Conservation (phyloP, 495 filamentous ascomycete species). For the Penicillium waksmanii region DNA sequence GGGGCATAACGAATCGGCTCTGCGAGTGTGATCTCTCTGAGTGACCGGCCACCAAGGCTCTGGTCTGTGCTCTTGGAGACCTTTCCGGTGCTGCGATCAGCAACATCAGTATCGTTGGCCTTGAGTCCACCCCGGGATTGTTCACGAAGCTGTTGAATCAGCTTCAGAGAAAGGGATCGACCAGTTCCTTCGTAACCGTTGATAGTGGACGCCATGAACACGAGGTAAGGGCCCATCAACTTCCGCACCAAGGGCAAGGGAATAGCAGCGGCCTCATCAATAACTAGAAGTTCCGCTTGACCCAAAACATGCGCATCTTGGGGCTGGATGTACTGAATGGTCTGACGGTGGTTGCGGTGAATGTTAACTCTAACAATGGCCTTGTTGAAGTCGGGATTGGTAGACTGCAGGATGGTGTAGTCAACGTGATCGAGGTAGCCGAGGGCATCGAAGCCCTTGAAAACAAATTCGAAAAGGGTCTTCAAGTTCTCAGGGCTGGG, state of each 20-base stretch:
- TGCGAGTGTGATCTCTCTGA: conserved; percentile 87
- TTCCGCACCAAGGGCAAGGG: conserved; percentile 90
- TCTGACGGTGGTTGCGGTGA: conserved; percentile 93
- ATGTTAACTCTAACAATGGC: conserved; percentile 97
- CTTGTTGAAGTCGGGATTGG: conserved; percentile 98
- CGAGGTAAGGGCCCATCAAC: conserved; percentile 95
- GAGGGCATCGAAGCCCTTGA: conserved; percentile 96
- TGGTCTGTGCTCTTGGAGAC: conserved; percentile 64
- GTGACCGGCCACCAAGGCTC: conserved; percentile 70
- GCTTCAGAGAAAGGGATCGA: conserved; percentile 89
- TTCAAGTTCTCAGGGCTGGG: conserved; percentile 98
- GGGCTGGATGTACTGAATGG: conserved; percentile 97
- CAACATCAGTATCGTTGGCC: conserved; percentile 62
- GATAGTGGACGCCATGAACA: conserved; percentile 99
- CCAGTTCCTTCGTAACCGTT: conserved; percentile 99
- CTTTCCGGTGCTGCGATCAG: conserved; percentile 73
- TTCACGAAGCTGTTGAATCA: conserved; percentile 96
- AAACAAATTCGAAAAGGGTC: conserved; percentile 96
- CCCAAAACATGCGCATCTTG: conserved; percentile 94
- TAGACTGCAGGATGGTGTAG: conserved; percentile 98
- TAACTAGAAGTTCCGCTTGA: conserved; percentile 93
- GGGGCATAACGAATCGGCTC: conserved; percentile 95
- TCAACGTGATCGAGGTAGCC: conserved; percentile 92
- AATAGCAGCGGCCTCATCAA: conserved; percentile 98
- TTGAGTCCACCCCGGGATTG: conserved; percentile 71